Evolutionary conservation across 129 eudicot genomes (phyloP), one percentile per base, ranked within the genome.

Genomic region (Solidago caesia): DNA sequence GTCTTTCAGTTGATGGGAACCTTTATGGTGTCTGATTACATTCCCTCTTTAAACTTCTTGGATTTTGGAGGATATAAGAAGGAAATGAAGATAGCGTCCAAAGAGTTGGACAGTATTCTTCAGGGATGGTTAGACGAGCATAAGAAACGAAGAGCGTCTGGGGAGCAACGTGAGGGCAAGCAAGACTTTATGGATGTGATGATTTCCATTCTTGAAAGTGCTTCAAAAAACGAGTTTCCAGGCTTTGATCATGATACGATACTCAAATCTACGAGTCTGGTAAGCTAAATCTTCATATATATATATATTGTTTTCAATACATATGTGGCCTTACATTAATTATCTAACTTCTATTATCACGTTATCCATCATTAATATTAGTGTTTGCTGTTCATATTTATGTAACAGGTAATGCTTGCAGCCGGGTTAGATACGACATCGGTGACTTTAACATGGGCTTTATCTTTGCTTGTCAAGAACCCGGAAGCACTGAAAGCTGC

Each of bases 81-180:
- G 43, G 63, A 57, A 25, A 61, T 61, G 66, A 61, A 61, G n/a
- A 26, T 2, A 61, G 6, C 66, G 9, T 12, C 66, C 6, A 61
- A 61, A 61, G 66, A 61, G 66, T 3, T 61, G 16, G 66, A 61
- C 15, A 10, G 10, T 61, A 61, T 61, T 16, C 43, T 61, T 33
- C 39, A 33, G 3, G 39, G 39, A 62, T 62, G 67, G 67, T 27
- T 61, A 62, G 10, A 62, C 9, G 67, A 62, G 43, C 67, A 62
- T 12, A 62, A 26, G 29, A 62, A 12, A 55, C 0, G 3, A 7
- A 48, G 55, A 48, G 12, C 0, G 55, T 10, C n/a, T 10, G 13
- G 4, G 2, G 13, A 48, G 13, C 4, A 48, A 10, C 55, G 4
- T 48, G 55, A 48, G 7, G n/a, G 55, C n/a, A 48, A 48, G 12